phyloP scores from a whole-genome alignment of 2,329 filamentous ascomycete species.

The Beauveria sp. region DNA sequence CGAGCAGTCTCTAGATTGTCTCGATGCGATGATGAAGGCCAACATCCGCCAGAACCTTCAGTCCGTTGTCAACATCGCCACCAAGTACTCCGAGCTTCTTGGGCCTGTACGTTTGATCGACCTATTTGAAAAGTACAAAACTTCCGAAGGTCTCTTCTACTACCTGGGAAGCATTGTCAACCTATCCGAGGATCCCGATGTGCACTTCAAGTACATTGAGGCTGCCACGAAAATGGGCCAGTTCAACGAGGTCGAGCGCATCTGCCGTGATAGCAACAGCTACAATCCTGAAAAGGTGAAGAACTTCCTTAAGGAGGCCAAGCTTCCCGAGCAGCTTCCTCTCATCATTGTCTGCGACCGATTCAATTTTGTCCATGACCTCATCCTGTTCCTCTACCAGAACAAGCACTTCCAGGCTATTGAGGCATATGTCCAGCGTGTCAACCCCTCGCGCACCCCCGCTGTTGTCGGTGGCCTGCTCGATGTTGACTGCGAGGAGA shows the following conservation, averaged over 20 bases:
- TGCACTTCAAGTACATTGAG: slow-evolving; percentile 99
- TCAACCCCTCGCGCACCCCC: slow-evolving; percentile 86
- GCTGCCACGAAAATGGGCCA: slow-evolving; percentile 90
- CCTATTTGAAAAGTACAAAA: slow-evolving; percentile 95
- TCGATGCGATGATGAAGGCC: slow-evolving; percentile 91
- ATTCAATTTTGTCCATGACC: slow-evolving; percentile 97
- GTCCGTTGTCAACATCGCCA: slow-evolving; percentile 88
- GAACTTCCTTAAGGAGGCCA: slow-evolving; percentile 98
- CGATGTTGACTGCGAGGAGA: slow-evolving; percentile 95
- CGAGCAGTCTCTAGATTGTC: slow-evolving; percentile 86
- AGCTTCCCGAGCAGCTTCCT: slow-evolving; percentile 83
- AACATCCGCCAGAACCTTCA: slow-evolving; percentile 98
- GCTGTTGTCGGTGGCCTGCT: slow-evolving; percentile 88
- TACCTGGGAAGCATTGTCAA: slow-evolving; percentile 98
- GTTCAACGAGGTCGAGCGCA: slow-evolving; percentile 91
- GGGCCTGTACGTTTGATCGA: slow-evolving; percentile 84
- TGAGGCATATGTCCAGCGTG: slow-evolving; percentile 93
- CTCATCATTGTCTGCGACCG: slow-evolving; percentile 98
- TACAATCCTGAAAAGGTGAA: slow-evolving; percentile 95
- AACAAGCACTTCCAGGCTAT: slow-evolving; percentile 99
- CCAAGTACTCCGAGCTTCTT: slow-evolving; percentile 94
- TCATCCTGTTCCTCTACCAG: slow-evolving; percentile 95
- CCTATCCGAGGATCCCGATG: slow-evolving; percentile 87
- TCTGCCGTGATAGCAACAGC: slow-evolving; percentile 86
- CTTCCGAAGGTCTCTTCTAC: slow-evolving; percentile 93